A percentile compares a stretch with the other conserved stretches of the same genome.
phyloP scores from a whole-genome alignment of 352 stramenopile species.

The Phytophthora boehmeriae region DNA sequence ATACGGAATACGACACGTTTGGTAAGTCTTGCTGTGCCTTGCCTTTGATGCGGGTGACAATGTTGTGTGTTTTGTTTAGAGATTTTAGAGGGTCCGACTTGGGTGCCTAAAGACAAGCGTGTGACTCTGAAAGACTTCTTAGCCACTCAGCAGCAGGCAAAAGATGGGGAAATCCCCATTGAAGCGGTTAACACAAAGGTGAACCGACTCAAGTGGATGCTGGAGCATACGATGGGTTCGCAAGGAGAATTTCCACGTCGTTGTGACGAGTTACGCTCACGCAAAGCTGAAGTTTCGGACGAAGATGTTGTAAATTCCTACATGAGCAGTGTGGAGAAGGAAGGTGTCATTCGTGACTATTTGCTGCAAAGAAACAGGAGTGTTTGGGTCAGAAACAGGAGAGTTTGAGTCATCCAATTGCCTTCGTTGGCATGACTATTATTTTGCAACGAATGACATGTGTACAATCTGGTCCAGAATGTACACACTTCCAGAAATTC shows the following conservation, averaged over 20 bases:
- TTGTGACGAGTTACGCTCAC: slow-evolving; percentile 66
- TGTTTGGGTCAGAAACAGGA: no score
- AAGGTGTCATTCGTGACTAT: slow-evolving; percentile 88
- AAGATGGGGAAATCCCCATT: not conserved
- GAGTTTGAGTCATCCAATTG: no score
- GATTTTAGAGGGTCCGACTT: slow-evolving; percentile 68
- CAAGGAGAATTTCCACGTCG: slow-evolving; percentile 91
- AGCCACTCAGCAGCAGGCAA: slow-evolving; percentile 21
- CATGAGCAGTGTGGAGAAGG: slow-evolving; percentile 62
- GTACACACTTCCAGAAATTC: no score
- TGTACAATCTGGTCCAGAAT: no score
- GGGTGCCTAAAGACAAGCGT: slow-evolving; percentile 64
- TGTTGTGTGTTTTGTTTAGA: slow-evolving; percentile 42
- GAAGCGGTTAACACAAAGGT: slow-evolving; percentile 70
- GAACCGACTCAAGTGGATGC: slow-evolving; percentile 90
- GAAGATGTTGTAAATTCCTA: slow-evolving; percentile 86
- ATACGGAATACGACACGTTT: no score
- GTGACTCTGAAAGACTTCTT: slow-evolving; percentile 63
- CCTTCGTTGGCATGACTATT: no score
- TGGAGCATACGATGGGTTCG: slow-evolving; percentile 91
- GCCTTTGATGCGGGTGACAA: no score
- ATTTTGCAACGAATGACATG: no score
- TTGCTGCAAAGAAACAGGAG: no score
- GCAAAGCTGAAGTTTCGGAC: slow-evolving; percentile 53
- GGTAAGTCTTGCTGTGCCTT: no score